Base-by-base conservation (phyloP, 495 filamentous ascomycete species). In the Talaromyces proteolyticus region DNA sequence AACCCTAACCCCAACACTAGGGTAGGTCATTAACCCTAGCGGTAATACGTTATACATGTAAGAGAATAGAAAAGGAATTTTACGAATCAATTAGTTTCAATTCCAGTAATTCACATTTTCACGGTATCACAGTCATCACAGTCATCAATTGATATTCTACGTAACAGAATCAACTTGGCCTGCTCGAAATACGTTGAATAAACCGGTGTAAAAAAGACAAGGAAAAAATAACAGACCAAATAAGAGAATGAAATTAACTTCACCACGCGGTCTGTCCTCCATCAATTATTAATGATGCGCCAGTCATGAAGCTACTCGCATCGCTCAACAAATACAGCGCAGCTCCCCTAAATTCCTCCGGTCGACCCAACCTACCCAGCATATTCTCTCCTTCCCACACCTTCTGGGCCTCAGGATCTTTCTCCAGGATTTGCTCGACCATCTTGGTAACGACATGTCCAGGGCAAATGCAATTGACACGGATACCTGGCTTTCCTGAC, bases 361-460 rank as follows among this genome's bases (percentile, higher is more conserved):
- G 75, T 49, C 51, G 61, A 24, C 73, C 77, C 39, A 83, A 54
- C 42, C 80, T 60, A 4, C 78, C 77, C 60, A 82, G 51, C 79
- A 84, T 82, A 53, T 81, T 84, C 57, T 77, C 79, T 6, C 60
- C 57, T 51, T 77, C 73, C 77, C 82, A 85, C 11, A 62, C 69
- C 47, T 66, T 59, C 51, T 68, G 65, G 46, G 78, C 55, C 16
- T 70, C 70, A 1, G 80, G 79, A 10, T 74, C 75, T 42, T 75
- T 67, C 41, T 76, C 63, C 52, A 85, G 78, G 42, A 82, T 75
- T 58, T 69, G 63, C 50, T 66, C 47, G 8, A 81, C 77, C 80
- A 84, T 84, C 8, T 77, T 75, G 42, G 82, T 86, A 29, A 79
- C 17, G 50, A 83, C 81, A 53, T 84, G 77, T 0, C 81, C 79